Evolutionary conservation across 352 stramenopile species (phyloP).

Genomic region (Peronospora tabacina): DNA sequence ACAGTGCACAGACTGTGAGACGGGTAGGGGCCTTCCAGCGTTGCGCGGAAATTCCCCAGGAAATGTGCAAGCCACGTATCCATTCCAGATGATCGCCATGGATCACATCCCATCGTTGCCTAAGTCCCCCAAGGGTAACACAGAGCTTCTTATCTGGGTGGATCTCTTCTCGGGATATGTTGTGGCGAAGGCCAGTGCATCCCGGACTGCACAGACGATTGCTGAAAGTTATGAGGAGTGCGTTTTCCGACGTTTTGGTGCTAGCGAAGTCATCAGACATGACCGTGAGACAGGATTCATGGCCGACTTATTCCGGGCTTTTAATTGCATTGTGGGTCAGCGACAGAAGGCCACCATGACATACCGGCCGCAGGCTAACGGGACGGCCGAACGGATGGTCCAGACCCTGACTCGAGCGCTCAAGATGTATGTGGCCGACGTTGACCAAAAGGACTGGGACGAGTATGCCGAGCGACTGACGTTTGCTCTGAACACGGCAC

Average conservation of each 20-base stretch:
- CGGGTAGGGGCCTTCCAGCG: no score
- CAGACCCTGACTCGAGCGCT: no score
- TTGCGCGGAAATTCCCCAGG: no score
- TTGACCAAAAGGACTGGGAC: conserved; percentile 4
- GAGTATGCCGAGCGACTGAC: conserved; percentile 8
- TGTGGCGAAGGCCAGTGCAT: neutral
- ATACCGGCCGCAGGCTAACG: neutral
- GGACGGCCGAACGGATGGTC: neutral
- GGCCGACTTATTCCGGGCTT: neutral
- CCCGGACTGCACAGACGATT: neutral
- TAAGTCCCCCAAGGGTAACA: neutral
- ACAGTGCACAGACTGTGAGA: no score
- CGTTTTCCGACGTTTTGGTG: conserved; percentile 7
- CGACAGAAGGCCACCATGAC: neutral
- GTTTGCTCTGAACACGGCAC: neutral
- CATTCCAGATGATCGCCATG: neutral
- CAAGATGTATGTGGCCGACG: conserved; percentile 2
- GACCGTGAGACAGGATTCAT: conserved; percentile 10
- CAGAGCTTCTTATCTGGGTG: neutral
- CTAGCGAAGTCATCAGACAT: conserved; percentile 4
- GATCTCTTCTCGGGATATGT: neutral
- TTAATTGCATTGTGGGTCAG: neutral
- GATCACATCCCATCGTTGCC: neutral
- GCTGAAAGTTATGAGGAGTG: neutral
- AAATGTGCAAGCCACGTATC: neutral